Conservation (phyloP, 192 early-diverging fungal species). For the Physocladia obscura region DNA sequence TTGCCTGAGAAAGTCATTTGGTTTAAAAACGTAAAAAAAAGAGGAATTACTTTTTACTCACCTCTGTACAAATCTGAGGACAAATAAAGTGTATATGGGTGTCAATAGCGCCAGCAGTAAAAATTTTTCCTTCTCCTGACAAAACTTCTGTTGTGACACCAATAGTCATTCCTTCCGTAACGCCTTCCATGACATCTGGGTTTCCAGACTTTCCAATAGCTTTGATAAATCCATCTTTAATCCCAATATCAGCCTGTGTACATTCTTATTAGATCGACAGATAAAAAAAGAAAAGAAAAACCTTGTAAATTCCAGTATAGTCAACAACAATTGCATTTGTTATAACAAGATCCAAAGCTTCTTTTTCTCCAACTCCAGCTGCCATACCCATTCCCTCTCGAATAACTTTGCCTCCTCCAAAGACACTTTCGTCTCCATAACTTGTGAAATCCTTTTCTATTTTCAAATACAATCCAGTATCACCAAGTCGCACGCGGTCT, state of each 20-base stretch:
- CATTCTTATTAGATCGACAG: no score
- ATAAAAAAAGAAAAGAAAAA: constrained; percentile 18
- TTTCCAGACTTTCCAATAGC: constrained; percentile 96
- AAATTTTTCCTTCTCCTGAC: constrained; percentile 86
- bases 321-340: constrained; percentile 93
- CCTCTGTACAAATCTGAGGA: constrained; percentile 83
- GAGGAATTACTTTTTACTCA: constrained; percentile 25
- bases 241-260: constrained; percentile 92
- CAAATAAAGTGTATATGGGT: constrained; percentile 96
- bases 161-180: constrained; percentile 84
- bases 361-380: constrained; percentile 58
- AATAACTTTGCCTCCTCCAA: constrained; percentile 91
- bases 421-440: constrained; percentile 95
- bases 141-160: constrained; percentile 89
- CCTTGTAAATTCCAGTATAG: constrained; percentile 93
- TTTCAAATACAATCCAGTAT: constrained; percentile 76
- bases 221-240: constrained; percentile 80
- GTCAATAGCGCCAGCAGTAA: constrained; percentile 92
- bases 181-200: constrained; percentile 93
- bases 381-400: constrained; percentile 92
- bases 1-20: constrained; percentile 18
- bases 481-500: constrained; percentile 83
- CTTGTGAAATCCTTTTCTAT: constrained; percentile 87
- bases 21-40: constrained; percentile 16
- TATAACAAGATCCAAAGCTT: constrained; percentile 90